Conservation (phyloP, 139 green algal genomes). For the Tetradesmus lagerheimii region DNA sequence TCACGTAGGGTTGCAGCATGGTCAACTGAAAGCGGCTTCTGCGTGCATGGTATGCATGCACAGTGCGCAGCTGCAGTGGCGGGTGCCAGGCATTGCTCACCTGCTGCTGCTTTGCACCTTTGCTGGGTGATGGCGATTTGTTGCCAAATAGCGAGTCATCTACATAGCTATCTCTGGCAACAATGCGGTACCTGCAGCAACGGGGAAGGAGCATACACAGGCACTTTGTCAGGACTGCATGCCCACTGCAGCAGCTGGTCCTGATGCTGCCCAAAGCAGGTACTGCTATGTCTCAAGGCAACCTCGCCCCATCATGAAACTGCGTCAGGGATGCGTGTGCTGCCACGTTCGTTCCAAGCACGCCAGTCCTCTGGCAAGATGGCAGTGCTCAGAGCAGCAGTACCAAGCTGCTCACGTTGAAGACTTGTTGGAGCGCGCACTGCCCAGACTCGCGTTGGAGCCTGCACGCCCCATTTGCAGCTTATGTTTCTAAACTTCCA, state of each 20-base stretch:
- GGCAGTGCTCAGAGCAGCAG: conserved; percentile 2
- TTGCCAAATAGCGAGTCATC: conserved; percentile 68
- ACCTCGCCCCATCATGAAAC: neutral
- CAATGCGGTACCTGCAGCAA: conserved; percentile 55
- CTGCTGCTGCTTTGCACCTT: conserved; percentile 3
- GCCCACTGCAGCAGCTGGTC: neutral
- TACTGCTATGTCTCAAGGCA: neutral
- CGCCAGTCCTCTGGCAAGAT: neutral
- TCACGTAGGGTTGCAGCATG: neutral
- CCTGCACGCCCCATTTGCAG: conserved; percentile 14
- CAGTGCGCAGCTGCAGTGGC: no score
- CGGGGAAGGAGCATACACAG: neutral
- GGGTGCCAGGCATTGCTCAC: neutral
- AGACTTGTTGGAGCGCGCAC: conserved; percentile 31
- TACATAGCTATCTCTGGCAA: conserved; percentile 58
- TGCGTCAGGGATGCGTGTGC: neutral
- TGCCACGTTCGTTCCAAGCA: neutral
- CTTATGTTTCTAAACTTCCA: neutral
- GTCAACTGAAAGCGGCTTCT: neutral
- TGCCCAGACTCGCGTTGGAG: conserved; percentile 31
- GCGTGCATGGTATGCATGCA: neutral
- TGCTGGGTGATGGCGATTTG: neutral
- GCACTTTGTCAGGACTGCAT: neutral
- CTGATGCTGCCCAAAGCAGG: neutral
- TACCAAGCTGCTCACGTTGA: neutral